Conservation (phyloP, 768 basidiomycete species). For the Calocybe indica region DNA sequence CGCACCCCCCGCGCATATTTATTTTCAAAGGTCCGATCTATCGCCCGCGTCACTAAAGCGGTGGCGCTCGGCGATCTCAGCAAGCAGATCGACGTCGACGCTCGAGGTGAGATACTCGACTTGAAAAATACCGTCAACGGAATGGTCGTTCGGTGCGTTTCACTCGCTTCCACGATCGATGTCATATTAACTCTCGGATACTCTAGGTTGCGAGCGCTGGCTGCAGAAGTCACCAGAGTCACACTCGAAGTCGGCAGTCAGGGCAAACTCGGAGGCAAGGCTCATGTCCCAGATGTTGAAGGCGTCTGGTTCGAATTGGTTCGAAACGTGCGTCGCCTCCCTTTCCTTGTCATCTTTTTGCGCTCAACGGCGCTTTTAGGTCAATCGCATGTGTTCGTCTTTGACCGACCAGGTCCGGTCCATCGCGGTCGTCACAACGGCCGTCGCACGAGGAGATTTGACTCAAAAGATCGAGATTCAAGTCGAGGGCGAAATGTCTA, state of each 20-base stretch:
- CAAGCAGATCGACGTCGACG: conserved; percentile 90
- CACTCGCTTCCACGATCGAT: neutral
- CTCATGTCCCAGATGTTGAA: conserved; percentile 82
- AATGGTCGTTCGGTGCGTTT: conserved; percentile 43
- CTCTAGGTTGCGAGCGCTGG: conserved; percentile 50
- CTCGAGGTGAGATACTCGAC: conserved; percentile 84
- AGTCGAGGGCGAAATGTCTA: conserved; percentile 81
- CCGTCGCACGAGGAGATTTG: conserved; percentile 87
- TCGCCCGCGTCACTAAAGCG: conserved; percentile 90
- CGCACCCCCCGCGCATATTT: neutral
- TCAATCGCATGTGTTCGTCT: conserved; percentile 78
- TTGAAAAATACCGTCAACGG: conserved; percentile 63
- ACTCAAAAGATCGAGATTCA: conserved; percentile 91
- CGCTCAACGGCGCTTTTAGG: conserved; percentile 26
- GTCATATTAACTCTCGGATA: conserved; percentile 23
- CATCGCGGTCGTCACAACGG: conserved; percentile 81
- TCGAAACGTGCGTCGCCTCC: conserved; percentile 47
- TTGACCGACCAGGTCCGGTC: conserved; percentile 78
- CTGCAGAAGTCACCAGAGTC: conserved; percentile 80
- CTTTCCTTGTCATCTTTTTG: neutral
- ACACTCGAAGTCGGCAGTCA: conserved; percentile 84
- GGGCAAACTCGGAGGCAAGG: conserved; percentile 86
- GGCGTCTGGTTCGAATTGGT: conserved; percentile 90
- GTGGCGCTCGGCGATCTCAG: conserved; percentile 87
- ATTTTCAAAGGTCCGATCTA: conserved; percentile 58